A percentile compares a stretch with the other conserved stretches of the same genome.
phyloP scores from a whole-genome alignment of 257 asterid genomes.

The Craterostigma plantagineum region DNA sequence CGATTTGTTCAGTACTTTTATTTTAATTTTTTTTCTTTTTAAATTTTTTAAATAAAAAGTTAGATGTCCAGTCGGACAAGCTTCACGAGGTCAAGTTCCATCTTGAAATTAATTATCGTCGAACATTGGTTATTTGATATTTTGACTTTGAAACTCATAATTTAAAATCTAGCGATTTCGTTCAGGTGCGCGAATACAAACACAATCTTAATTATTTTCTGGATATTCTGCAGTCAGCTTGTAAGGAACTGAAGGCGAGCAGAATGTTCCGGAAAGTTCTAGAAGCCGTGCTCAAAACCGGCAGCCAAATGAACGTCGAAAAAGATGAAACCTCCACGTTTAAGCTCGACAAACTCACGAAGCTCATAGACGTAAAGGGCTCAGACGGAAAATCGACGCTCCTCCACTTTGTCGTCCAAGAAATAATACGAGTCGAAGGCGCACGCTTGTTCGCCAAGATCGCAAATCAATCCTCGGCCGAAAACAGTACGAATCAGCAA shows the following conservation, averaged over 20 bases:
- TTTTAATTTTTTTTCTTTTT: too few species aligned
- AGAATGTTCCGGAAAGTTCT: conserved; percentile 78
- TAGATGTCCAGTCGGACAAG: too few species aligned
- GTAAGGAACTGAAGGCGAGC: conserved; percentile 61
- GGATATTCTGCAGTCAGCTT: conserved; percentile 46
- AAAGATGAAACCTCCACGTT: conserved; percentile 33
- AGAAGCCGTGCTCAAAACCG: conserved; percentile 94
- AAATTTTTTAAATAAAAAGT: too few species aligned
- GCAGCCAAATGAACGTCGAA: conserved; percentile 85
- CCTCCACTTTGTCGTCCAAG: conserved; percentile 69
- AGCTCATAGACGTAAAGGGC: conserved; percentile 82
- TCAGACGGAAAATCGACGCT: conserved; percentile 85
- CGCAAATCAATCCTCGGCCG: conserved; percentile 14
- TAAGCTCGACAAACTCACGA: conserved; percentile 84
- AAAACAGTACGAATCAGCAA: conserved; percentile 16
- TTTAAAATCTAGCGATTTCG: too few species aligned
- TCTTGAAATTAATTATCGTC: too few species aligned
- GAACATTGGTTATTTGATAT: too few species aligned
- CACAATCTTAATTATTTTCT: too few species aligned
- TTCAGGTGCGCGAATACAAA: too few species aligned
- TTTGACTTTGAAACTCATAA: too few species aligned
- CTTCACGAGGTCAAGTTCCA: too few species aligned
- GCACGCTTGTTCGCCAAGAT: conserved; percentile 37
- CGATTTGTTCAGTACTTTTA: too few species aligned
- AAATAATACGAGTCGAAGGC: conserved; percentile 84